Conservation (phyloP, 2,329 filamentous ascomycete species). For the Cyclaneusma minus region DNA sequence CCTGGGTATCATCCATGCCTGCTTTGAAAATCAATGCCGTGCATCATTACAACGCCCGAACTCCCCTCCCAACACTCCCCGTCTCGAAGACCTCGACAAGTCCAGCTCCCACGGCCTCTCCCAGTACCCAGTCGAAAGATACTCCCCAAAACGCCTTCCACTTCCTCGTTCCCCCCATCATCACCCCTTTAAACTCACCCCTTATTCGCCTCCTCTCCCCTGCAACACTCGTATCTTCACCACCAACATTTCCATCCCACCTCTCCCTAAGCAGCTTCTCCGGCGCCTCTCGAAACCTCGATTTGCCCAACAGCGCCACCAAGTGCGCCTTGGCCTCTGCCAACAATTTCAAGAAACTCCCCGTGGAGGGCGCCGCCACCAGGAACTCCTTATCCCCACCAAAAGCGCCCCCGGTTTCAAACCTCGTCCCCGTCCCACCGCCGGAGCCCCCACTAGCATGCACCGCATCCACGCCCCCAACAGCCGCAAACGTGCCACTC, state of each 20-base stretch:
- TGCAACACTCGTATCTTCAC: conserved; percentile 24
- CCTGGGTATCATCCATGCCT: no score
- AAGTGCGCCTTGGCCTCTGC: conserved; percentile 46
- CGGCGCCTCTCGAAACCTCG: conserved; percentile 46
- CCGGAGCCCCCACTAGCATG: conserved; percentile 42
- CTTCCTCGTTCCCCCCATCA: conserved; percentile 46
- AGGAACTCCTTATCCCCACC: conserved; percentile 22
- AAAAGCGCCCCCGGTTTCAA: conserved; percentile 7
- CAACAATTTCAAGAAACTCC: conserved; percentile 50
- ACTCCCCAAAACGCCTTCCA: conserved; percentile 60
- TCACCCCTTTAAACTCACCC: conserved; percentile 38
- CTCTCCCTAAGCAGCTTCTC: conserved; percentile 46
- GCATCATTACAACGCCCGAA: conserved; percentile 27
- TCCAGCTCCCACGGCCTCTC: conserved; percentile 55
- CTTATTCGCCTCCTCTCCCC: conserved; percentile 32
- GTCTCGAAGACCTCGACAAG: conserved; percentile 63
- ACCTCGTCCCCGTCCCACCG: conserved; percentile 14
- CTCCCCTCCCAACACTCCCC: conserved; percentile 52
- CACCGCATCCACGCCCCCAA: conserved; percentile 52
- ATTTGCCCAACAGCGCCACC: conserved; percentile 38
- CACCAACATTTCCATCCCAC: conserved; percentile 52
- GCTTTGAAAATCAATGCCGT: background rate
- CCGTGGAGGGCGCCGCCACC: conserved; percentile 51
- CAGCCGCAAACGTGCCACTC: conserved; percentile 51
- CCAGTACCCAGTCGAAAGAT: conserved; percentile 55